These are phyloP conservation scores for Rhizoctonia solani DNA, from an alignment of 1,284 basidiomycete genomes.

Conservation along the genomic window DNA sequence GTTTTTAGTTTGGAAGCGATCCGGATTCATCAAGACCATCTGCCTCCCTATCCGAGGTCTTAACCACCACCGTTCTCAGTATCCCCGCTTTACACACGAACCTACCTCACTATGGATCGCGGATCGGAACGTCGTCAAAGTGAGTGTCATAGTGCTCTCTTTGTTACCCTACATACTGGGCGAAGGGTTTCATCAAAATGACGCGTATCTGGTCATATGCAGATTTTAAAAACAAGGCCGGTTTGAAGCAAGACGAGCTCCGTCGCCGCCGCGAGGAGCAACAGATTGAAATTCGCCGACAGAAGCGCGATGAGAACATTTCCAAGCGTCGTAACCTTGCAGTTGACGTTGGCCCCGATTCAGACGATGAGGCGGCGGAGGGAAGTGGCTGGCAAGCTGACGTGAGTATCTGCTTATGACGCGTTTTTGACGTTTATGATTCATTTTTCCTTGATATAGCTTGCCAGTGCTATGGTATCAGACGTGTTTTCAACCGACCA, in stretches of 20 bases:
- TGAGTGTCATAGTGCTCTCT: background rate
- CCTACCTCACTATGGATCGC: constrained; percentile 5
- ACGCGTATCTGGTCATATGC: constrained; percentile 31
- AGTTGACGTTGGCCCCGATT: constrained; percentile 71
- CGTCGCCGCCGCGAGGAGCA: constrained; percentile 94
- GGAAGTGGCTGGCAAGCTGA: constrained; percentile 71
- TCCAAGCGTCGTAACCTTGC: constrained; percentile 94
- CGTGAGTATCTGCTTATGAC: constrained; percentile 50
- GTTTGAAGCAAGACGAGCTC: constrained; percentile 83
- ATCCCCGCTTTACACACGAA: background rate
- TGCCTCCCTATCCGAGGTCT: constrained; percentile 3
- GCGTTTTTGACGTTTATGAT: constrained; percentile 35
- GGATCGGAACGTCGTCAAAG: constrained; percentile 25
- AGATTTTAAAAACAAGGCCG: constrained; percentile 80
- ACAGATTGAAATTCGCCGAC: constrained; percentile 94
- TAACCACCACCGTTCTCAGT: constrained; percentile 25
- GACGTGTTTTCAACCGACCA: constrained; percentile 92
- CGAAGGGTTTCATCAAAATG: constrained; percentile 27
- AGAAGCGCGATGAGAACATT: constrained; percentile 96
- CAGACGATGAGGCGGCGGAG: constrained; percentile 80
- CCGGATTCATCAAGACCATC: constrained; percentile 30
- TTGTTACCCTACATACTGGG: background rate
- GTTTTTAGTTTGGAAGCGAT: constrained; percentile 18
- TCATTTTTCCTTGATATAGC: constrained; percentile 50
- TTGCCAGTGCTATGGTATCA: constrained; percentile 89